Evolutionary conservation across 441 rosid genomes (phyloP), one percentile per base, ranked within the genome.

Genomic region (Cnidoscolus chayamansa): DNA sequence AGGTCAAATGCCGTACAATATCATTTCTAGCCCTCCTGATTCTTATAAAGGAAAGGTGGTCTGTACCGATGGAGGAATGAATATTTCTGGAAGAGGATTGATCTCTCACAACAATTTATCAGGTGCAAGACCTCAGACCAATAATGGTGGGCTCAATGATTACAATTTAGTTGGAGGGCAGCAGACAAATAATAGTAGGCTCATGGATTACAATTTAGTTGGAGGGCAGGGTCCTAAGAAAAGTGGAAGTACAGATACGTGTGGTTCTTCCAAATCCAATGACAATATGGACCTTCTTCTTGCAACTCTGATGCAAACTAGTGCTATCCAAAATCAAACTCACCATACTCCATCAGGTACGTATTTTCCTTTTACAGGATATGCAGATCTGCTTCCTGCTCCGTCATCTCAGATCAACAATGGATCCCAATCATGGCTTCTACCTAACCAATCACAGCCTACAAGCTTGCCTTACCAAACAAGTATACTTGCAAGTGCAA

Each of bases 11-110:
- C 73, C 73, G 16, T 35, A 15, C 35, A 63, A 49, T 65, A 19
- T 49, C 47, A 10, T 65, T 69, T 51, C 70, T 2, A 70, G 53
- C 15, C 10, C 72, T 43, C 37, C 69, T 50, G 60, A 50, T 53
- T 58, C 75, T 25, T 76, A 15, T 19, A 76, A 65, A 64, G 79
- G 66, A 69, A 72, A 75, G 67, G 51, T 11, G 61, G 73, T 56
- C 35, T 67, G 61, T 32, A 20, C 17, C 11, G 2, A 51, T 19
- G 63, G 10, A 25, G 73, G 50, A 17, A 49, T 20, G 43, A 12
- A 63, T 65, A 19, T 16, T 58, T 66, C 8, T 15, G 48, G 67
- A 30, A 55, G 59, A 30, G 79, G 51, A 35, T 16, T 7, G 58
- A 3, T 70, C 30, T 0, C 48, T 48, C 19, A 8, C 5, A 31